These are phyloP conservation scores for Colletotrichum brevisporum DNA, from an alignment of 2,329 filamentous ascomycete species.

Conservation along the genomic window DNA sequence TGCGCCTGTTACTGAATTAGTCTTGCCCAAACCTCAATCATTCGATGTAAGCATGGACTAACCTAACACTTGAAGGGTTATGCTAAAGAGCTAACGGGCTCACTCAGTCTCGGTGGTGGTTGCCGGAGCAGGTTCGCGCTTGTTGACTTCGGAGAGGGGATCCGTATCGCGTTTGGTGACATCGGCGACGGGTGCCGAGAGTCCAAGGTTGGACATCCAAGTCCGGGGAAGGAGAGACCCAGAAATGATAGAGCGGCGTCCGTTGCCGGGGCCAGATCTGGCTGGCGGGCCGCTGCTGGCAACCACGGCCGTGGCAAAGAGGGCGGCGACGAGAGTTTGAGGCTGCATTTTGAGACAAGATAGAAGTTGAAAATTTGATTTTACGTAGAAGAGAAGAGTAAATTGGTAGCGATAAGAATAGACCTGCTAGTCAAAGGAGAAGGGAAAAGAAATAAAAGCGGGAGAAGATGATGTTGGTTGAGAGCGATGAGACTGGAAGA, in stretches of 20 bases:
- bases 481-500: neutral
- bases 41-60: too few species aligned
- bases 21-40: too few species aligned
- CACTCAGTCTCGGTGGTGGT: too few species aligned
- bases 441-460: neutral
- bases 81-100: too few species aligned
- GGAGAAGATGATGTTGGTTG: neutral
- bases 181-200: neutral
- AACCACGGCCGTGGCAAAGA: neutral
- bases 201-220: neutral
- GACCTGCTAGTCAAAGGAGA: neutral
- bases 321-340: neutral
- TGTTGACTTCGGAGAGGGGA: neutral
- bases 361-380: neutral
- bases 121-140: too few species aligned
- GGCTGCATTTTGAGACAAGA: neutral
- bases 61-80: too few species aligned
- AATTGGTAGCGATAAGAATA: neutral
- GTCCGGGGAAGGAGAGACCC: neutral
- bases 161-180: conserved; percentile 1
- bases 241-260: neutral
- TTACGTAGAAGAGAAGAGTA: neutral
- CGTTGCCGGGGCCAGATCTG: neutral
- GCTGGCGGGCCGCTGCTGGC: conserved; percentile 1
- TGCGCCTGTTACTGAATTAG: too few species aligned